A percentile compares a stretch with the other conserved stretches of the same genome.
These are phyloP conservation scores for Piloderma croceum DNA, from an alignment of 768 basidiomycete genomes.

Conservation along the genomic window DNA sequence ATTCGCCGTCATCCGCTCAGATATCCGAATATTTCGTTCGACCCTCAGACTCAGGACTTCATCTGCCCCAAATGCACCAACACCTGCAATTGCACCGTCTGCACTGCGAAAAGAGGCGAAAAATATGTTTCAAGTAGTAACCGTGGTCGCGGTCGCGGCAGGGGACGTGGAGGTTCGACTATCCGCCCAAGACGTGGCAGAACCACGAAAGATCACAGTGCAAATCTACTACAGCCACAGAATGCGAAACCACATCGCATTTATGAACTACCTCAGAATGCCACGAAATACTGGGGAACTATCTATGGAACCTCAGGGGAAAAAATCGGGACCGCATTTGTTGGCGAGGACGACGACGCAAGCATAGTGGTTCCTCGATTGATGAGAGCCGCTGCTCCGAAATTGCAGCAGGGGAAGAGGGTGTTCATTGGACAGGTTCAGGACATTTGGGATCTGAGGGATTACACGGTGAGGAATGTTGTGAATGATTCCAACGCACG, in stretches of 20 bases:
- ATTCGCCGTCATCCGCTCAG: too few relatives aligned
- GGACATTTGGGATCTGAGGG: slow-evolving; percentile 24
- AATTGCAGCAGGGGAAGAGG: slow-evolving; percentile 9
- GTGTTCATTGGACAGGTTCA: slow-evolving; percentile 29
- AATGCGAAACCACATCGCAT: too few relatives aligned
- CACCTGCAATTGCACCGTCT: slow-evolving; percentile 45
- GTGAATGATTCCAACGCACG: too few relatives aligned
- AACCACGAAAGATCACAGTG: too few relatives aligned
- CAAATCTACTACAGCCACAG: too few relatives aligned
- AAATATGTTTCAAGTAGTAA: too few relatives aligned
- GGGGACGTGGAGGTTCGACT: slow-evolving; percentile 15
- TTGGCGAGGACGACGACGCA: slow-evolving; percentile 15
- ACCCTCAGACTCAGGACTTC: slow-evolving; percentile 18
- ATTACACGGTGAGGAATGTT: too few relatives aligned
- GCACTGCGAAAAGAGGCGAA: slow-evolving; percentile 42
- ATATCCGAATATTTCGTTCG: too few relatives aligned
- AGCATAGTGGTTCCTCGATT: slow-evolving; percentile 16
- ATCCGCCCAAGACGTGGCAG: slow-evolving; percentile 5
- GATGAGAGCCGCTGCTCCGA: too few relatives aligned
- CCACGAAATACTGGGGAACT: slow-evolving; percentile 25
- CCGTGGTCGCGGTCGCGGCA: too few relatives aligned
- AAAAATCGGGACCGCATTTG: slow-evolving; percentile 23
- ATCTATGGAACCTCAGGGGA: slow-evolving; percentile 26
- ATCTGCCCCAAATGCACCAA: slow-evolving; percentile 41
- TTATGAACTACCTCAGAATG: too few relatives aligned